Base-by-base conservation (phyloP, 164 flowering plant species). In the Akebia trifoliata region DNA sequence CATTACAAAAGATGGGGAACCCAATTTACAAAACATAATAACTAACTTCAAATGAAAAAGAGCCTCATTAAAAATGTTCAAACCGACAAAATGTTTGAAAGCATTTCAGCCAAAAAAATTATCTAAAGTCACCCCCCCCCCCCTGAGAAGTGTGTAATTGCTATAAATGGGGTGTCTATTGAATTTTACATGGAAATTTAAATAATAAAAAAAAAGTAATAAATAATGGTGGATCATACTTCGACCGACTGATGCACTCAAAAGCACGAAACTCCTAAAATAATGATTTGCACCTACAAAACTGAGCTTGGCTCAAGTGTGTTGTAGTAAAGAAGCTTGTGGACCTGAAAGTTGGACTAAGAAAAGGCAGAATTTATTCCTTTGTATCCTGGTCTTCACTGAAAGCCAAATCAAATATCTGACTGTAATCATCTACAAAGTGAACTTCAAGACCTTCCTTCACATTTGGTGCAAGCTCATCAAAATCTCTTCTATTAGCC, bases 391-490 rank as follows among this genome's bases (percentile, higher is more conserved):
- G 67, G 1, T 72, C 77, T 14, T 65, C 66, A 2, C 24, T 49
- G 45, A 94, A 87, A 49, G 95, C 95, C 60, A 94, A 49, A n/a
- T 78, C 62, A 51, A 72, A 78, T 63, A 94, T 90, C 76, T 94
- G 82, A 43, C 48, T 72, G 72, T 86, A 90, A 29, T 82, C 74
- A 24, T 94, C 95, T 5, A 85, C 97, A 61, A 94, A 94, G 64
- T 90, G 96, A 20, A 86, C 99, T 37, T 86, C 93, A 14, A 94
- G 86, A 37, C 99, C 99, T 75, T 90, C 97, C 74, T 81, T 90
- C 28, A 94, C 95, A 56, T 90, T 90, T 4, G 69, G 42, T 2
- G 96, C 79, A 42, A 94, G 93, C 77, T 94, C 96, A 39, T 94
- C 99, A 38, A 70, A 94, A 66, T 94, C 99, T 73, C 95, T 77